A percentile compares a stretch with the other conserved stretches of the same genome.
Evolutionary conservation across 192 early-diverging fungal species (phyloP).

Genomic region (Rhizophagus clarus): DNA sequence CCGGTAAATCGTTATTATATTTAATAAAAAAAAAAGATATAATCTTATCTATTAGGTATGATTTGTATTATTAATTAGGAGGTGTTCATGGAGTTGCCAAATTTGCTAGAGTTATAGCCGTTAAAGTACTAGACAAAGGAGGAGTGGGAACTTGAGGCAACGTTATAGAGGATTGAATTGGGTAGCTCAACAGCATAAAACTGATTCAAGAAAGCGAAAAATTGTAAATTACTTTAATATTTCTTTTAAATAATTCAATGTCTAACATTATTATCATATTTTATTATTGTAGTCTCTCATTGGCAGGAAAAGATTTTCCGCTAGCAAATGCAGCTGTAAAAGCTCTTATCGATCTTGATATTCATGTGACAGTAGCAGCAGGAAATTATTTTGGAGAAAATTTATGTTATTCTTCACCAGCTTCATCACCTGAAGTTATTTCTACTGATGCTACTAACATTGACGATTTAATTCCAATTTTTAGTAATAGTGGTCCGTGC

Average conservation of each 20-base stretch:
- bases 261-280: neutral
- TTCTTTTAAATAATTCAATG: neutral
- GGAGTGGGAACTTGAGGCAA: neutral
- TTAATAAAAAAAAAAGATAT: neutral
- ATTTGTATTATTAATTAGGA: neutral
- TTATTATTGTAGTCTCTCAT: neutral
- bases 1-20: too few species aligned
- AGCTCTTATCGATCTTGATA: neutral
- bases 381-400: neutral
- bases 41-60: too few species aligned
- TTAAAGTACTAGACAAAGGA: neutral
- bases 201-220: neutral
- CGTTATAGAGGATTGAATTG: neutral
- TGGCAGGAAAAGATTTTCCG: neutral
- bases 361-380: slow-evolving; percentile 4
- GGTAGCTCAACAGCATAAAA: neutral
- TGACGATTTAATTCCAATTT: too few species aligned
- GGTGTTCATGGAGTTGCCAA: neutral
- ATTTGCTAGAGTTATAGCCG: neutral
- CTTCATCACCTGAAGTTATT: too few species aligned
- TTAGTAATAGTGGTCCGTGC: too few species aligned
- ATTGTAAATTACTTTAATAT: neutral
- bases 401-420: too few species aligned
- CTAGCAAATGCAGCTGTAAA: neutral
- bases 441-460: too few species aligned